A percentile compares a stretch with the other conserved stretches of the same genome.
Conservation (phyloP, 2,329 filamentous ascomycete genomes). For the Arthrinium phaeospermum region DNA sequence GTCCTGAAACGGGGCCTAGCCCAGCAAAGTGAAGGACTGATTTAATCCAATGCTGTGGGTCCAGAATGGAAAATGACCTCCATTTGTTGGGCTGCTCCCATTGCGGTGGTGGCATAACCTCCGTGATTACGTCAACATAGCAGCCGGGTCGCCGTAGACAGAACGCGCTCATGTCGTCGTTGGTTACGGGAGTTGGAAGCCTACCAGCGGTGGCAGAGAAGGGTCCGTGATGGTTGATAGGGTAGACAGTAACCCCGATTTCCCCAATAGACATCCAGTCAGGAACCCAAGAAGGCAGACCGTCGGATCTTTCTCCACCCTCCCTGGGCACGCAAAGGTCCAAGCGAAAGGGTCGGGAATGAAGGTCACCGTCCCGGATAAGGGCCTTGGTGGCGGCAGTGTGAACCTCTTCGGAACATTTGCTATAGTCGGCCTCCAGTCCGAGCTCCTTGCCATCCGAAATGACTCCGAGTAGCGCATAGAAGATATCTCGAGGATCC, state of each 20-base stretch:
- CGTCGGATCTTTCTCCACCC: background rate
- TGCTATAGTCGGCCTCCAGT: background rate
- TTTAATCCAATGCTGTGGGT: background rate
- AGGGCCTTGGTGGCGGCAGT: background rate
- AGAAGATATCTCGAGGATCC: background rate
- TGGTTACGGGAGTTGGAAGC: background rate
- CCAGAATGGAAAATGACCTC: fast-evolving
- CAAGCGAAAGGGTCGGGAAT: background rate
- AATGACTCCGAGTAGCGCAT: background rate
- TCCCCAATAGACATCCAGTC: background rate
- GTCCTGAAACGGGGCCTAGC: background rate
- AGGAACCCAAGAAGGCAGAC: background rate
- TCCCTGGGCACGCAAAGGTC: background rate
- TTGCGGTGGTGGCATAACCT: background rate
- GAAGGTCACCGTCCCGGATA: background rate
- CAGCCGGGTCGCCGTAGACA: background rate
- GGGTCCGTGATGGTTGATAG: no score
- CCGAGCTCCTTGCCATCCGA: background rate
- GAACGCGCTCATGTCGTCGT: background rate
- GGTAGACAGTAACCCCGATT: no score
- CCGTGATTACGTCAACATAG: background rate
- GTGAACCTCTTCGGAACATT: background rate
- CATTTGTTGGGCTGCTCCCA: background rate
- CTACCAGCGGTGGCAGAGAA: background rate
- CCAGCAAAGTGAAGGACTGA: background rate